Conservation (phyloP, 179 eudicot species). For the Beta macrorhiza region DNA sequence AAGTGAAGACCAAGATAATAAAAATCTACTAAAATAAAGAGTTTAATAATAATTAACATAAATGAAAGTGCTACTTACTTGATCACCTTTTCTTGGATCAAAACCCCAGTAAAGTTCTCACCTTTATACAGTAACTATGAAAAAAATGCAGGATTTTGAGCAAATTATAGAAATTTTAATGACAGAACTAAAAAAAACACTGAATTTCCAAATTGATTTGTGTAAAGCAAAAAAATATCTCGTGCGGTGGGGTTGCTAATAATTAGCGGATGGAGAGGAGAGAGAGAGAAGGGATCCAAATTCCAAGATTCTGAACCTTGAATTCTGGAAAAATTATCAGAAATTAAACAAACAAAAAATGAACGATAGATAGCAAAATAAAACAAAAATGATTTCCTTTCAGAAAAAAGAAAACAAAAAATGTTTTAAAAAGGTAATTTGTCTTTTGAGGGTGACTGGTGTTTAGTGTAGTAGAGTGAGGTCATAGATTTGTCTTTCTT, state of each 20-base stretch:
- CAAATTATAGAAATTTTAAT: not conserved
- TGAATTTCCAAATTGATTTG: not conserved
- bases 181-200: not conserved
- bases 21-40: not conserved
- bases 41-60: not conserved
- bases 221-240: not conserved
- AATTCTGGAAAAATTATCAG: not conserved
- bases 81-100: constrained; percentile 24
- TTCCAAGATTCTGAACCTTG: not conserved
- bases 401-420: not conserved
- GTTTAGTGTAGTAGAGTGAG: not conserved
- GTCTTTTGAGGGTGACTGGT: not conserved
- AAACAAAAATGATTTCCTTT: not conserved
- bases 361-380: not conserved
- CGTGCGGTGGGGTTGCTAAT: not conserved
- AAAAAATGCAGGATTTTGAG: not conserved
- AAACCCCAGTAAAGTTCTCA: constrained; percentile 16
- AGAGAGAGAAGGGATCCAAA: not conserved
- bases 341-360: not conserved
- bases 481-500: no score
- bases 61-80: not conserved
- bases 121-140: not conserved
- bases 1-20: constrained; percentile 14
- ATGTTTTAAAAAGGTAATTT: not conserved
- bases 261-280: not conserved